Conservation (phyloP, 2,329 filamentous ascomycete genomes). For the Fusarium circinatum region DNA sequence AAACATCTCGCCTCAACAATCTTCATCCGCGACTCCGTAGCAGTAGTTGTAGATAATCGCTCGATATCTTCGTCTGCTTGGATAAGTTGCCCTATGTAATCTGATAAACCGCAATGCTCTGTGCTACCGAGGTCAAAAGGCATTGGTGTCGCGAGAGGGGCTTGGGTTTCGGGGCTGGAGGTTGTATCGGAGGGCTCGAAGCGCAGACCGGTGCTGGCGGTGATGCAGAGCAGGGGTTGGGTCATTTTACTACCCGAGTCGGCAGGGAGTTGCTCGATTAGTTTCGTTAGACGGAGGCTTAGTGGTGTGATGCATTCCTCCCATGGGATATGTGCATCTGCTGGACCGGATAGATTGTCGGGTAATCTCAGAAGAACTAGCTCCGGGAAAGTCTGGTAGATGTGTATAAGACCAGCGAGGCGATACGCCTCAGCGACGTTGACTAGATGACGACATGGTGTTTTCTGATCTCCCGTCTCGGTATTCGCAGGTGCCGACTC, state of each 20-base stretch:
- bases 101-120: slow-evolving; percentile 25
- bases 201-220: slow-evolving; percentile 48
- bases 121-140: slow-evolving; percentile 1
- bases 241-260: slow-evolving; percentile 50
- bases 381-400: slow-evolving; percentile 53
- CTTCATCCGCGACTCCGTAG: slow-evolving; percentile 8
- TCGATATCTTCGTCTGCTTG: slow-evolving; percentile 31
- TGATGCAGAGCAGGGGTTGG: slow-evolving; percentile 50
- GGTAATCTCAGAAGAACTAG: slow-evolving; percentile 46
- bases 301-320: slow-evolving; percentile 48
- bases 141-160: background rate
- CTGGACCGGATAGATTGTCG: background rate
- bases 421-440: slow-evolving; percentile 52
- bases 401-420: slow-evolving; percentile 50
- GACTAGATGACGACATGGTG: slow-evolving; percentile 46
- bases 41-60: background rate
- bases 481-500: slow-evolving; percentile 17
- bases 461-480: slow-evolving; percentile 45
- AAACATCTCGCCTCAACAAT: slow-evolving; percentile 28
- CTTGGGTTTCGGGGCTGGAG: background rate
- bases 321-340: slow-evolving; percentile 40
- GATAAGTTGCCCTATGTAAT: slow-evolving; percentile 21
- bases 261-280: slow-evolving; percentile 46
- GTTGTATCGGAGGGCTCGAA: background rate
- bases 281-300: slow-evolving; percentile 41